Percentiles rank a stretch among this genome's conserved stretches.
Conservation (phyloP, 129 eudicot genomes). For the Gnaphalium uliginosum region DNA sequence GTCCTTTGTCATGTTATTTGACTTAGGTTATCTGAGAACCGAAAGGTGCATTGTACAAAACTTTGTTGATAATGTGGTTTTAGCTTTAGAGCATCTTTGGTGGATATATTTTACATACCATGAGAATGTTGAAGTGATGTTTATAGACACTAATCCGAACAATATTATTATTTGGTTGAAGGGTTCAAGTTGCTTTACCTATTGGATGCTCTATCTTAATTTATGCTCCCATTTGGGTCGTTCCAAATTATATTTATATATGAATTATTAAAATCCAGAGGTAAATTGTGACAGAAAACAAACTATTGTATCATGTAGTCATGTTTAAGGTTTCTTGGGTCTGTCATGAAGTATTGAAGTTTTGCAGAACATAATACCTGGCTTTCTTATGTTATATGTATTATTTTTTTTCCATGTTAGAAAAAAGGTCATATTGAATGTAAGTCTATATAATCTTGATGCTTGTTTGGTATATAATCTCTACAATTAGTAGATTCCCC, state of each 20-base stretch:
- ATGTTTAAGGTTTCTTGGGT: not conserved
- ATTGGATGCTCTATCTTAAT: not conserved
- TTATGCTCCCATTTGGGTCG: not conserved
- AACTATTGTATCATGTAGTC: not conserved
- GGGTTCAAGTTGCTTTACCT: not conserved
- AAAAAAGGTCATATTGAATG: not conserved
- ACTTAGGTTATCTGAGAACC: not conserved
- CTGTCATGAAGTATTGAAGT: not conserved
- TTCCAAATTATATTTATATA: not conserved
- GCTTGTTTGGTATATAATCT: not conserved
- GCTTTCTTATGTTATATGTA: not conserved
- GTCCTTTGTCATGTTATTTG: not conserved
- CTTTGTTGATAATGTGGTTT: not conserved
- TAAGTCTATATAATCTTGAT: not conserved
- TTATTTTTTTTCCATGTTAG: not conserved
- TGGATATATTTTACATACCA: too few relatives aligned
- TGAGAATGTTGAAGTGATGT: not conserved
- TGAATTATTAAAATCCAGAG: too few relatives aligned
- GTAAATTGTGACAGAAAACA: not conserved
- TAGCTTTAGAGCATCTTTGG: not conserved
- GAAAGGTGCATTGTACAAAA: not conserved
- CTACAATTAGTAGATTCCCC: not conserved
- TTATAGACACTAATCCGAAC: not conserved
- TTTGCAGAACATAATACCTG: not conserved
- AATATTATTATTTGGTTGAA: too few relatives aligned